Base-by-base conservation (phyloP, 108 stramenopile genomes). In the Nitzschia palea region DNA sequence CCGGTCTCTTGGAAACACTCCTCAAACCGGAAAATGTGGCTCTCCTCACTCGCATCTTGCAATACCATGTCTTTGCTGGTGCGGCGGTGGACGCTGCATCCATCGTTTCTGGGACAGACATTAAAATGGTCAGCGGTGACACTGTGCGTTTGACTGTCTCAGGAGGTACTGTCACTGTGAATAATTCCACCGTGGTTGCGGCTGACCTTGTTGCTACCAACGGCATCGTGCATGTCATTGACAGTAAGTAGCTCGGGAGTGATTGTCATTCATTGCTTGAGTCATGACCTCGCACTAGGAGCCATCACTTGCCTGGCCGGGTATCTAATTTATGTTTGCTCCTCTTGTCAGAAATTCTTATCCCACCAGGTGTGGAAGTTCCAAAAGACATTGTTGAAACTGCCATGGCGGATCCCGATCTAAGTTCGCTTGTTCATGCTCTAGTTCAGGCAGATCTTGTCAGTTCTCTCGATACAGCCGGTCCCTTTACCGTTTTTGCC, bases 51-150 rank as follows among this genome's bases (percentile, higher is more conserved):
- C 40, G 65, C 6, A 64, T 82, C 34, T 58, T 79, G 10, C 32
- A 30, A 27, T 78, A 73, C 55, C 83, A 85, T 65, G 78, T 81
- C 32, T 54, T 85, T 15, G 48, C 12, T 27, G 77, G 65, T 1
- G 47, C 18, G 18, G 47, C 47, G 9, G 47, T 48, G 15, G 47
- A 48, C 5, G 15, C 47, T 4, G 22, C 18, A 20, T 48, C 47
- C n/a, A 48, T 22, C 10, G 17, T 22, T 36, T 14, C 17, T 12
- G 29, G 45, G 20, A 15, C 59, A 4, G 42, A 27, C 22, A 20
- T 48, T 18, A 48, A 12, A 20, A 48, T 48, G 47, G 47, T 48
- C 47, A 48, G n/a, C 22, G 47, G n/a, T 4, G 47, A 48, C 4
- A 18, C 8, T 8, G 47, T 48, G 4, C 9, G 47, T 20, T 28